Conservation (phyloP, 225 moss, liverwort and hornwort species). For the Lunularia cruciata region DNA sequence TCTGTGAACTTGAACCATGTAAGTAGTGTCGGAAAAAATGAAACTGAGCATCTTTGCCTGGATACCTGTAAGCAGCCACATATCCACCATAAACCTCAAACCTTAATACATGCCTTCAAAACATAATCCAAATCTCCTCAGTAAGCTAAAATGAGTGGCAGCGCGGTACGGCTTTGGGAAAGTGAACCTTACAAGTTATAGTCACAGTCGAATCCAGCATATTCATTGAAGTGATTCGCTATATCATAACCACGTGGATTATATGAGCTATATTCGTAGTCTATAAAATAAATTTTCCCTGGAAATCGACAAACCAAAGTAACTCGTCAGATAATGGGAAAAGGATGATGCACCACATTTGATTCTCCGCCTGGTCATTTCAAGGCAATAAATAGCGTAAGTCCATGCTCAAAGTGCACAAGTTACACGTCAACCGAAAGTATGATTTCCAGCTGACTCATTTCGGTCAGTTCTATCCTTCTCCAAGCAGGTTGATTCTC, state of each 20-base stretch:
- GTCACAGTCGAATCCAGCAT: slow-evolving; percentile 93
- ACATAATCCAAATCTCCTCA: background rate
- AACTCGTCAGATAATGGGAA: background rate
- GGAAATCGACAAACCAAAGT: slow-evolving; percentile 21
- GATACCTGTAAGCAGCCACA: slow-evolving; percentile 61
- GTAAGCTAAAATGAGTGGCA: background rate
- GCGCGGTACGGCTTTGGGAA: background rate
- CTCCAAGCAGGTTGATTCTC: no score
- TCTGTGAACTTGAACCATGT: slow-evolving; percentile 53
- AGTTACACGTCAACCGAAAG: no score
- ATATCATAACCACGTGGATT: slow-evolving; percentile 88
- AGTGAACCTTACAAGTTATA: slow-evolving; percentile 68
- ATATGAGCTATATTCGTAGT: slow-evolving; percentile 83
- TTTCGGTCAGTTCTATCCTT: no score
- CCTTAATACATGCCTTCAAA: slow-evolving; percentile 16
- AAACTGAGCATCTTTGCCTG: slow-evolving; percentile 73
- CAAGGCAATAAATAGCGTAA: no score
- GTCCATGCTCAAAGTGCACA: no score
- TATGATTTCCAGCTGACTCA: no score
- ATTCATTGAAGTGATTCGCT: slow-evolving; percentile 91
- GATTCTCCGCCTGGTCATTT: no score
- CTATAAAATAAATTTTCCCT: slow-evolving; percentile 69
- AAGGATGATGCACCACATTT: no score
- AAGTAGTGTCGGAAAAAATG: slow-evolving; percentile 83
- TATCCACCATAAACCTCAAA: slow-evolving; percentile 21